A percentile compares a stretch with the other conserved stretches of the same genome.
Evolutionary conservation across 495 filamentous ascomycete genomes (phyloP).

Genomic region (Umbilicaria muhlenbergii): DNA sequence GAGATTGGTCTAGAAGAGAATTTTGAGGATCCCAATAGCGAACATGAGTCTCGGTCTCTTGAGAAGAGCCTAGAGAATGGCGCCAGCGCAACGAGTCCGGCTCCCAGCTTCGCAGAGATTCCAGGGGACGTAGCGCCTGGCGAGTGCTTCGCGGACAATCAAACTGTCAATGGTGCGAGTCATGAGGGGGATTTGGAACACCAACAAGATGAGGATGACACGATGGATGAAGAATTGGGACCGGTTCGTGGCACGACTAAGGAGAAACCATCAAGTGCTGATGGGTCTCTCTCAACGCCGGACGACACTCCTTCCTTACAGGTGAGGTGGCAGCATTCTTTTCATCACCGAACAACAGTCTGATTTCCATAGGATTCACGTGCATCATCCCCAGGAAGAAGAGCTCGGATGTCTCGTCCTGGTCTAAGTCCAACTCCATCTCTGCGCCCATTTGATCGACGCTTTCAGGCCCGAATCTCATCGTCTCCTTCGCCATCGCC

Average conservation of each 20-base stretch:
- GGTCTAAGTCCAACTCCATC: slow-evolving; percentile 54
- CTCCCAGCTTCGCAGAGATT: too few relatives aligned
- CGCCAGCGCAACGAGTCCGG: too few relatives aligned
- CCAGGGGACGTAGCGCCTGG: too few relatives aligned
- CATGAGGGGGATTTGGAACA: too few relatives aligned
- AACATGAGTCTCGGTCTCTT: slow-evolving; percentile 6
- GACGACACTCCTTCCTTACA: slow-evolving; percentile 85
- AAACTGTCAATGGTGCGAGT: too few relatives aligned
- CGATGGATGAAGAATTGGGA: slow-evolving; percentile 1
- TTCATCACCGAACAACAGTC: slow-evolving; percentile 7
- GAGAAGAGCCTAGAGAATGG: too few relatives aligned
- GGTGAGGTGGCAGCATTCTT: slow-evolving; percentile 30
- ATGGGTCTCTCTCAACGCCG: slow-evolving; percentile 49
- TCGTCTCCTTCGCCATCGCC: slow-evolving; percentile 43
- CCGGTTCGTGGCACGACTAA: slow-evolving; percentile 2
- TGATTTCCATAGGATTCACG: slow-evolving; percentile 52
- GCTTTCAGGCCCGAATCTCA: slow-evolving; percentile 76
- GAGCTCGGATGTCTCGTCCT: slow-evolving; percentile 30
- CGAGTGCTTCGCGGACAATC: too few relatives aligned
- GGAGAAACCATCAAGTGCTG: slow-evolving; percentile 22
- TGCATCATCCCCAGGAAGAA: slow-evolving; percentile 62
- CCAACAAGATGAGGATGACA: slow-evolving; percentile 5
- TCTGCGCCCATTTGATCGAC: slow-evolving; percentile 81
- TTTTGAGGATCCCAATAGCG: slow-evolving; percentile 3
- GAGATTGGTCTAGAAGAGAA: slow-evolving; percentile 8